Percentiles rank a stretch among this genome's conserved stretches.
Conservation (phyloP, 2,329 filamentous ascomycete species). For the Aspergillus versicolor region DNA sequence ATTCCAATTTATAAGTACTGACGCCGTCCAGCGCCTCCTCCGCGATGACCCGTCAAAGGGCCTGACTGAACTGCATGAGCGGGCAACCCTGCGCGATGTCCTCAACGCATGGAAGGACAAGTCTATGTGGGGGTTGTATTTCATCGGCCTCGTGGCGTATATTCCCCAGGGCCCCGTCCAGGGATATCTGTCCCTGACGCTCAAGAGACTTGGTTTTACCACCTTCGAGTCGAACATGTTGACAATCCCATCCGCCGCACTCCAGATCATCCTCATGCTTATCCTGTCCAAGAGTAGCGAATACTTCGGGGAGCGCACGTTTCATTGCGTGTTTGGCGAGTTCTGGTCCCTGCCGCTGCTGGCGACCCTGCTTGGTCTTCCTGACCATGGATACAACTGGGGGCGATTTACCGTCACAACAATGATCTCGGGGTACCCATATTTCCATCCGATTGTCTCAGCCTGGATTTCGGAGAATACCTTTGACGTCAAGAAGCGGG, state of each 20-base stretch:
- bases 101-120: slow-evolving; percentile 47
- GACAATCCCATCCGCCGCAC: slow-evolving; percentile 26
- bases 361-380: slow-evolving; percentile 49
- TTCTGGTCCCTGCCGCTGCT: slow-evolving; percentile 55
- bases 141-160: slow-evolving; percentile 45
- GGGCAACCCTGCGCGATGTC: slow-evolving; percentile 45
- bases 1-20: neutral
- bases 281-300: slow-evolving; percentile 49
- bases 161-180: slow-evolving; percentile 51
- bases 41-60: slow-evolving; percentile 57
- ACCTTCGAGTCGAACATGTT: slow-evolving; percentile 34
- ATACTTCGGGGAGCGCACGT: slow-evolving; percentile 53
- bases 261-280: slow-evolving; percentile 55
- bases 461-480: slow-evolving; percentile 30
- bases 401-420: slow-evolving; percentile 50
- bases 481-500: slow-evolving; percentile 31
- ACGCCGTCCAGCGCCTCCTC: slow-evolving; percentile 42
- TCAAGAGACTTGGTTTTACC: slow-evolving; percentile 36
- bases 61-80: slow-evolving; percentile 48
- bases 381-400: slow-evolving; percentile 47
- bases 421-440: slow-evolving; percentile 54
- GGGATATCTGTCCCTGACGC: slow-evolving; percentile 56
- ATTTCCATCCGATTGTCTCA: slow-evolving; percentile 52
- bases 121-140: slow-evolving; percentile 53
- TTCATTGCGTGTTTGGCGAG: slow-evolving; percentile 53